A percentile compares a stretch with the other conserved stretches of the same genome.
Evolutionary conservation across 164 flowering plant genomes (phyloP).

Genomic region (Pachysandra terminalis): DNA sequence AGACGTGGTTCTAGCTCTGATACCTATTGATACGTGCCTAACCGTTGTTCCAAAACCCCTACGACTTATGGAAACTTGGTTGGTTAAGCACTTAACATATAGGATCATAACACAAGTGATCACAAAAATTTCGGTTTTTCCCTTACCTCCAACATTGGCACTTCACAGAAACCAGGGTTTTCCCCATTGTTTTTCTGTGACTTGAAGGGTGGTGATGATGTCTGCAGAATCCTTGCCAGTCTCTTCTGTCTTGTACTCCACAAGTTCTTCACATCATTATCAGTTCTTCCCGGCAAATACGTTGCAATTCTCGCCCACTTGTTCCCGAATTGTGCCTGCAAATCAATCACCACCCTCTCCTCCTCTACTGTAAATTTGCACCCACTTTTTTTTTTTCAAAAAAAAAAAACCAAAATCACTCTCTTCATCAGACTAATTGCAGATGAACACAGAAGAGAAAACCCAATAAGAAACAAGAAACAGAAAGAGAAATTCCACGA

Average conservation of each 20-base stretch:
- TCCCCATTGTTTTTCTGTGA: constrained; percentile 30
- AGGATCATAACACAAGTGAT: too few relatives aligned
- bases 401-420: background rate
- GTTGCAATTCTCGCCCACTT: constrained; percentile 92
- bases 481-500: background rate
- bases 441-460: background rate
- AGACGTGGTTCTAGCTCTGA: too few relatives aligned
- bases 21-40: too few relatives aligned
- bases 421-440: background rate
- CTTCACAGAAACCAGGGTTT: constrained; percentile 16
- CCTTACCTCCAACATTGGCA: constrained; percentile 35
- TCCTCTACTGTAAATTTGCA: constrained; percentile 84
- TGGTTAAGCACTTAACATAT: too few relatives aligned
- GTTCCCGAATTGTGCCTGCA: constrained; percentile 84
- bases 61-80: too few relatives aligned
- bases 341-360: constrained; percentile 81
- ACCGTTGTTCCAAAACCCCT: too few relatives aligned
- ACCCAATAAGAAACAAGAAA: background rate
- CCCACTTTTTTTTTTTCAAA: constrained; percentile 35
- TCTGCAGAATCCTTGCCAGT: constrained; percentile 65
- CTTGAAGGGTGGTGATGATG: constrained; percentile 31
- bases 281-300: constrained; percentile 79
- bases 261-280: constrained; percentile 94
- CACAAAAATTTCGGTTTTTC: too few relatives aligned
- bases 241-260: constrained; percentile 97